Percentiles rank a stretch among this genome's conserved stretches.
Conservation (phyloP, 805 yeast species). For the Cyberlindnera xylosilytica region DNA sequence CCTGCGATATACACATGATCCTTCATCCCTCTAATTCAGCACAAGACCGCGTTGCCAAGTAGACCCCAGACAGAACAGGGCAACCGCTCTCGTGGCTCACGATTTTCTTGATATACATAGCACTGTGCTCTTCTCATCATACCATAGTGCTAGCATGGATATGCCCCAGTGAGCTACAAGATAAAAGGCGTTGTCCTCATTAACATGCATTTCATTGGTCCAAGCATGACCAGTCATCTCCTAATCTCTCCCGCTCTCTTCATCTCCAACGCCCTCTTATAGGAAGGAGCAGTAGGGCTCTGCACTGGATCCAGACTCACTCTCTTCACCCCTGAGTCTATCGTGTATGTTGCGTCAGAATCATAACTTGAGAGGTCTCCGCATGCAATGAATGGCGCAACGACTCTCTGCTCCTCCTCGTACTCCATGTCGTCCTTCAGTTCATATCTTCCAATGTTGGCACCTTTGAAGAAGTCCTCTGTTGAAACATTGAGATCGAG, state of each 20-base stretch:
- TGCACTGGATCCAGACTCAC: conserved; percentile 86
- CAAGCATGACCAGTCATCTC: conserved; percentile 20
- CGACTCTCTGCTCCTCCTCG: conserved; percentile 59
- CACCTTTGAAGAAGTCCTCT: conserved; percentile 75
- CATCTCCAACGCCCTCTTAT: conserved; percentile 85
- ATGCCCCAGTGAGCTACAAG: no score
- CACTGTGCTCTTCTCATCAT: no score
- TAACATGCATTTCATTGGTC: no score
- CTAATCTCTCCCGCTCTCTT: conserved; percentile 68
- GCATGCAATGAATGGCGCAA: conserved; percentile 94
- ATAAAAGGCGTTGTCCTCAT: no score
- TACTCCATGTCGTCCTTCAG: conserved; percentile 44
- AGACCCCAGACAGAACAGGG: no score
- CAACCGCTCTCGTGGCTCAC: no score
- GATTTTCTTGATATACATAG: no score
- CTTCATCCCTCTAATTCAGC: no score
- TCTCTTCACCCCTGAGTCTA: conserved; percentile 31
- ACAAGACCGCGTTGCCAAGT: no score
- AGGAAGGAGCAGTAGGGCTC: conserved; percentile 95
- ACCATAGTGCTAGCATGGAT: no score
- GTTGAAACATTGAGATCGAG: conserved; percentile 58
- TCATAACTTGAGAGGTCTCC: conserved; percentile 88
- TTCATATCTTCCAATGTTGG: conserved; percentile 52
- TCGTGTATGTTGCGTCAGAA: conserved; percentile 88
- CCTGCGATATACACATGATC: no score